These are phyloP conservation scores for Backusella luteola DNA, from an alignment of 192 early-diverging fungal species.

Conservation along the genomic window DNA sequence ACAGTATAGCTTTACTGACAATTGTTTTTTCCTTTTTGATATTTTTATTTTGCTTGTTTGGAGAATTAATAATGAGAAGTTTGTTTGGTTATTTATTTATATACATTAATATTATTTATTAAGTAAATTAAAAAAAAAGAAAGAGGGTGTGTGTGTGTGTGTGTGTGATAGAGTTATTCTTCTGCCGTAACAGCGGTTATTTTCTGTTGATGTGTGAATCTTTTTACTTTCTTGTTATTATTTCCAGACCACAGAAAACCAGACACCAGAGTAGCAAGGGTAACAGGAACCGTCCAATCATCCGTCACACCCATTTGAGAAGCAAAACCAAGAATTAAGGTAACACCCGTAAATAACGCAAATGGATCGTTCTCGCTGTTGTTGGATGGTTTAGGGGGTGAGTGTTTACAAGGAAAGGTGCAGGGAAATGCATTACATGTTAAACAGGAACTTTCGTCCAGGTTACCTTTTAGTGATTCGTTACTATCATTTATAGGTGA, in stretches of 20 bases:
- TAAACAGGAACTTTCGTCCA: conserved; percentile 6
- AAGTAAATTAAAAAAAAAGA: neutral
- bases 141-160: neutral
- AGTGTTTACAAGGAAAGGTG: conserved; percentile 5
- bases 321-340: conserved; percentile 31
- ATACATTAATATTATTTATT: neutral
- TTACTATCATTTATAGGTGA: neutral
- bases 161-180: neutral
- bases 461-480: conserved; percentile 5
- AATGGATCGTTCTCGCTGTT: conserved; percentile 14
- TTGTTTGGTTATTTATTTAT: conserved; percentile 3
- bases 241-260: conserved; percentile 37
- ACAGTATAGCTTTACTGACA: neutral
- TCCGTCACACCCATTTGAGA: conserved; percentile 33
- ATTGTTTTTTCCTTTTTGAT: neutral
- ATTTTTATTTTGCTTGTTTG: neutral
- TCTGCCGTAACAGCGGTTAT: neutral
- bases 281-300: conserved; percentile 41
- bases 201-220: neutral
- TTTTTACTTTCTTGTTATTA: conserved; percentile 7
- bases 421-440: conserved; percentile 14
- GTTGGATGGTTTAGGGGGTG: neutral
- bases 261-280: conserved; percentile 31
- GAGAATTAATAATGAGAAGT: neutral
- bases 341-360: conserved; percentile 23